Evolutionary conservation across 805 yeast species (phyloP), one percentile per base, ranked within the genome.

Genomic region (Kodamaea sagamina): DNA sequence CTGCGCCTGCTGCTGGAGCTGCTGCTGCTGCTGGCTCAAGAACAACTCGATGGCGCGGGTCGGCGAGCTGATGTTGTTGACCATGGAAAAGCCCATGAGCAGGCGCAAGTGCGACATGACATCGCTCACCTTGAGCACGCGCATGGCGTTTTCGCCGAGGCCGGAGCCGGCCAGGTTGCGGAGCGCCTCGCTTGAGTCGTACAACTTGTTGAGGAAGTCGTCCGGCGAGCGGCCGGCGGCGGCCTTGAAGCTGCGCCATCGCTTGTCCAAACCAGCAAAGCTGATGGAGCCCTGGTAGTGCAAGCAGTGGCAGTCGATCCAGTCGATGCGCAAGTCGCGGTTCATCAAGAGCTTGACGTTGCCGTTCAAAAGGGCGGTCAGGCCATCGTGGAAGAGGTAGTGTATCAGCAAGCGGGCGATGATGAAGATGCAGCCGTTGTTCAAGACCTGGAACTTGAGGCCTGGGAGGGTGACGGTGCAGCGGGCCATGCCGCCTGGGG

Each of bases 121-220:
- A 60, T 87, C 93, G 32, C 89, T 77, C 4, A 86, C 78, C 59
- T 86, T 92, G 65, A 88, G 63, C 16, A 82, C 72, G 46, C 92
- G 67, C 79, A 86, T 76, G 5, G 86, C 81, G 29, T 75, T 74
- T 40, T 77, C 81, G 42, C 79, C 81, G 4, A 85, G 61, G 0
- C 95, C 95, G 48, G 77, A 76, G 42, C 74, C 73, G 4, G 81
- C 68, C 43, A 81, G 63, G 31, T 67, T 66, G 35, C 71, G 67
- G 48, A 72, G 72, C 0, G 82, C 81, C 32, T 65, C 63, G 29
- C 72, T 68, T 26, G 65, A 44, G 3, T 45, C 37, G 35, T 50
- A 51, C 2, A 63, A 26, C 16, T 49, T 44, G n/a, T 48, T 46
- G 40, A 63, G 41, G 37, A 61, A 57, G 19, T 54, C 63, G 6